Percentiles rank a stretch among this genome's conserved stretches.
Conservation (phyloP, 2,329 filamentous ascomycete species). For the Orbilia javanica region DNA sequence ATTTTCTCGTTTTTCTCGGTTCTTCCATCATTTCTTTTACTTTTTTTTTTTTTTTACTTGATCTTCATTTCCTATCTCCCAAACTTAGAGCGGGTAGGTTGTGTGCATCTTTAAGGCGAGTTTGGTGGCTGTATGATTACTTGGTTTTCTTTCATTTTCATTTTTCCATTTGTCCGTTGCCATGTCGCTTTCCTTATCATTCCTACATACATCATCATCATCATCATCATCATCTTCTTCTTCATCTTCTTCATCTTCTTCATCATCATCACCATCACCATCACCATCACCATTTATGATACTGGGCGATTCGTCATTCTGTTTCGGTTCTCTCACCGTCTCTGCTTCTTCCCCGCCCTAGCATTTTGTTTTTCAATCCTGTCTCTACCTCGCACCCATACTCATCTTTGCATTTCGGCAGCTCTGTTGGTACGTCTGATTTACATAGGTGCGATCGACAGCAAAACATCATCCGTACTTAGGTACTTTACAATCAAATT, state of each 20-base stretch:
- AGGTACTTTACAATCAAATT: conserved; percentile 37
- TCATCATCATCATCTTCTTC: conserved; percentile 35
- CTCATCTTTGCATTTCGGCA: conserved; percentile 46
- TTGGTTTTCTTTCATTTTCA: conserved; percentile 61
- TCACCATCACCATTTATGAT: conserved; percentile 29
- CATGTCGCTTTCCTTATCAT: conserved; percentile 59
- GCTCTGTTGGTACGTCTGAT: conserved; percentile 56
- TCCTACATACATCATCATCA: conserved; percentile 39
- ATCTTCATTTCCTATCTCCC: conserved; percentile 59
- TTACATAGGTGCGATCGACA: conserved; percentile 58
- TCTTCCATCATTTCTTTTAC: conserved; percentile 33
- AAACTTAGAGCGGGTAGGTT: conserved; percentile 58
- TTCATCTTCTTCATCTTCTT: conserved; percentile 59
- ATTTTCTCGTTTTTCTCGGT: conserved; percentile 30
- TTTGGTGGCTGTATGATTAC: conserved; percentile 59
- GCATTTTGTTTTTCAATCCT: conserved; percentile 38
- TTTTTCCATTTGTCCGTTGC: conserved; percentile 34
- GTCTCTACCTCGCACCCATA: conserved; percentile 43
- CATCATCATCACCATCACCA: conserved; percentile 47
- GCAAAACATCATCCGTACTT: conserved; percentile 36
- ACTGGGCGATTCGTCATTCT: conserved; percentile 27
- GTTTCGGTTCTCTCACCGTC: conserved; percentile 60
- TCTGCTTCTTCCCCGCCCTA: conserved; percentile 59
- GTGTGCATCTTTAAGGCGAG: conserved; percentile 59
- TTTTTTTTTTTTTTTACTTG: conserved; percentile 48